These are phyloP conservation scores for Fusarium verrucosum DNA, from an alignment of 2,329 filamentous ascomycete species.

Conservation along the genomic window DNA sequence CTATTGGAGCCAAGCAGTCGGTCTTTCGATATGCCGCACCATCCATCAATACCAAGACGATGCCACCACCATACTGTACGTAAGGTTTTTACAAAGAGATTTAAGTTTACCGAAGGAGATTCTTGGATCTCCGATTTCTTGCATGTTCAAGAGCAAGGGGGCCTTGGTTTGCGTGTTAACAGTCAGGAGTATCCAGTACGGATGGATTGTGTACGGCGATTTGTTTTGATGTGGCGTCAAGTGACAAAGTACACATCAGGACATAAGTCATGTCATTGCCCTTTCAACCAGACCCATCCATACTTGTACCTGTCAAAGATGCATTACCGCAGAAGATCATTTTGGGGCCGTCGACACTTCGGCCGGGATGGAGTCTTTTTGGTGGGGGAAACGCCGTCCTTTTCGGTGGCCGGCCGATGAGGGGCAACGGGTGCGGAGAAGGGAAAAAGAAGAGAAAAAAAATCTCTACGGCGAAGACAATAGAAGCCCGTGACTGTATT, in stretches of 20 bases:
- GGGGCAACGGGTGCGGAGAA: conserved; percentile 35
- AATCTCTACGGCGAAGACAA: conserved; percentile 19
- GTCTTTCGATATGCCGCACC: neutral
- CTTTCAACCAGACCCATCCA: too few species aligned
- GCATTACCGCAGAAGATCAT: neutral
- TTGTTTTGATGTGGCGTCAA: neutral
- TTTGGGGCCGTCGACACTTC: conserved; percentile 1
- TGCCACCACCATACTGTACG: neutral
- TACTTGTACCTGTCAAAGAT: neutral
- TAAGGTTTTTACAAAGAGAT: neutral
- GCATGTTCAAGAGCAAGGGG: neutral
- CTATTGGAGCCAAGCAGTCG: neutral
- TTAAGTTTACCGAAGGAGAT: neutral
- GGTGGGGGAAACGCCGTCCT: conserved; percentile 16
- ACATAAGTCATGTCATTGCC: neutral
- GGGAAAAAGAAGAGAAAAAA: conserved; percentile 15
- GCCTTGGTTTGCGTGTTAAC: neutral
- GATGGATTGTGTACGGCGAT: neutral
- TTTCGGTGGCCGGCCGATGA: conserved; percentile 32
- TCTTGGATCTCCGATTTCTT: neutral
- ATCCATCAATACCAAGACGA: neutral
- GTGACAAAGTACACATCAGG: neutral
- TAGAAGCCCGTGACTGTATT: conserved; percentile 30
- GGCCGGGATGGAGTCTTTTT: conserved; percentile 11
- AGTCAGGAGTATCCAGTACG: neutral